Conservation (phyloP, 306 rosid genomes). For the Vachellia collinsii region DNA sequence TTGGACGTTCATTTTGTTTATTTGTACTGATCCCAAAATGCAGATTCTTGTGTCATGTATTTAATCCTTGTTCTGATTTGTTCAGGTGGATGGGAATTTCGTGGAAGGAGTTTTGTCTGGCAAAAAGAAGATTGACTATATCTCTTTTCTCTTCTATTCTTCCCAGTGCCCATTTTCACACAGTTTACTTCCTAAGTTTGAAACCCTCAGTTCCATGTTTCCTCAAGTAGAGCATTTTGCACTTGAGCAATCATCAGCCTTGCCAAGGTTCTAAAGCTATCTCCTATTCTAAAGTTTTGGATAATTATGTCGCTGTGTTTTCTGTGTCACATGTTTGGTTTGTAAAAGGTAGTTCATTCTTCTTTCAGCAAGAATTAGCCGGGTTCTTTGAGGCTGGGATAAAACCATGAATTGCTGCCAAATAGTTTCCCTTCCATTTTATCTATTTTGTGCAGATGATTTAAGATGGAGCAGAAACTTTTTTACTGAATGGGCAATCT, state of each 20-base stretch:
- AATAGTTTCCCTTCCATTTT: slow-evolving; percentile 18
- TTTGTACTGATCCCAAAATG: neutral
- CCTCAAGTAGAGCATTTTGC: slow-evolving; percentile 78
- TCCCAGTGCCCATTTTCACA: slow-evolving; percentile 84
- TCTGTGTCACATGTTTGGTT: slow-evolving; percentile 32
- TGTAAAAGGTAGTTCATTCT: slow-evolving; percentile 6
- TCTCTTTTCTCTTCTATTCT: slow-evolving; percentile 66
- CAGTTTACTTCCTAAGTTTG: slow-evolving; percentile 53
- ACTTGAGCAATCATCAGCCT: slow-evolving; percentile 71
- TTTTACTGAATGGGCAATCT: neutral
- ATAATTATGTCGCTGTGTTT: slow-evolving; percentile 23
- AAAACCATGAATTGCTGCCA: slow-evolving; percentile 17
- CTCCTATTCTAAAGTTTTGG: slow-evolving; percentile 24
- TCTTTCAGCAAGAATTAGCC: slow-evolving; percentile 21
- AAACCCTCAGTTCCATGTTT: slow-evolving; percentile 69
- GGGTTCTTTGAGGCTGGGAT: slow-evolving; percentile 21
- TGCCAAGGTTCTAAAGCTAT: slow-evolving; percentile 67
- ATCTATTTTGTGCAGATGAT: neutral
- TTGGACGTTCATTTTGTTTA: neutral
- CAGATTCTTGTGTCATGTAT: slow-evolving; percentile 12
- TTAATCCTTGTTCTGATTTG: slow-evolving; percentile 18
- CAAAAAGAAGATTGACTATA: slow-evolving; percentile 42
- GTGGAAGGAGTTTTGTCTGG: slow-evolving; percentile 58
- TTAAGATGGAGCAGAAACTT: neutral
- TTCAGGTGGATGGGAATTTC: slow-evolving; percentile 71